These are phyloP conservation scores for Magnolia changhungtana DNA, from an alignment of 164 flowering plant genomes.

Conservation along the genomic window DNA sequence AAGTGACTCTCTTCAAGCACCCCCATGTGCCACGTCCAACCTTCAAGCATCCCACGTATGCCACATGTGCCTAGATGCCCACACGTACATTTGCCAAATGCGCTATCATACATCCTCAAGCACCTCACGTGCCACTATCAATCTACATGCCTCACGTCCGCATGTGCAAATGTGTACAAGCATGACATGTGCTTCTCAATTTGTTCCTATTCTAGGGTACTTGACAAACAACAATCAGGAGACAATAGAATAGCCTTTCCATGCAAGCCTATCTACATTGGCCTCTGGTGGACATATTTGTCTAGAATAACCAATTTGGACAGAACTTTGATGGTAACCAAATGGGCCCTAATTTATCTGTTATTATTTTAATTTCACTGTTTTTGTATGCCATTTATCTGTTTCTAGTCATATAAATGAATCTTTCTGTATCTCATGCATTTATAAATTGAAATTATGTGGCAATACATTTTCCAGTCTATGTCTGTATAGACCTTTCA, in stretches of 20 bases:
- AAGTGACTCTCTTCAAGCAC: no score
- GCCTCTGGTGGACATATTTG: no score
- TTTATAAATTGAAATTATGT: background rate
- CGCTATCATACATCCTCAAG: background rate
- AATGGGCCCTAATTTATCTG: background rate
- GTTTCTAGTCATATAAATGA: background rate
- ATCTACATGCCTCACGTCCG: background rate
- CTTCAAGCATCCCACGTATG: no score
- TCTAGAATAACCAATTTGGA: background rate
- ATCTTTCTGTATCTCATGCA: background rate
- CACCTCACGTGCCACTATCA: background rate
- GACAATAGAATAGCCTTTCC: background rate
- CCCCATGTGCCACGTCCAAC: no score
- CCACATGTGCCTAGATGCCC: no score
- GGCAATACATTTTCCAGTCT: background rate
- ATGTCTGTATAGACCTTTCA: background rate
- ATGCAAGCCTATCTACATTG: background rate
- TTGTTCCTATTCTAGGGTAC: background rate
- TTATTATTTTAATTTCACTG: background rate
- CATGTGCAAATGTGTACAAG: background rate
- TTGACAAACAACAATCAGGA: background rate
- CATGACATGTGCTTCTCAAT: no score
- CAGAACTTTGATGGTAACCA: background rate
- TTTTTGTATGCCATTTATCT: background rate
- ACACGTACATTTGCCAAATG: no score